Evolutionary conservation across 495 filamentous ascomycete species (phyloP), one percentile per base, ranked within the genome.

Genomic region (Aspergillus biplanus): DNA sequence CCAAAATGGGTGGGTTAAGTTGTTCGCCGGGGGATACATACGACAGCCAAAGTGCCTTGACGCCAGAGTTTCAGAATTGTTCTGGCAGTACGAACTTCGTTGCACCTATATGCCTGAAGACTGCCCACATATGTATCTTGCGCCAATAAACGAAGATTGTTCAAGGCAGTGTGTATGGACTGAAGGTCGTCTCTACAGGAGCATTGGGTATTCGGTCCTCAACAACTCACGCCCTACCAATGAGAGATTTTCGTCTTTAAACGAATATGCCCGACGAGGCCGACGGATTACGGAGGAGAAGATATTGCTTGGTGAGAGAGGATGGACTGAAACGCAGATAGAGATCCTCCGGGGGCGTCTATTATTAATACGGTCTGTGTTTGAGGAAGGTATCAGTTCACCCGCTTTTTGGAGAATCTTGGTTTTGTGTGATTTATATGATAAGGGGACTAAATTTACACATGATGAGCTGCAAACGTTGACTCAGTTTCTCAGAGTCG

Each of bases 151-250:
- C 13, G 89, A 91, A 60, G 86, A 82, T 62, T 83, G 83, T 39
- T 56, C 75, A 6, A 79, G 85, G 42, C 79, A 80, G 42, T 90
- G 85, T 63, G 86, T 87, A 4, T 93, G 90, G 90, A 79, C 79
- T 57, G 64, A 79, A 12, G 87, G 87, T 56, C 80, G 78, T 13
- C 27, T 53, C 0, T 71, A 85, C 34, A 78, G 90, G 16, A 69
- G 73, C 21, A 66, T 92, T 31, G 88, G 81, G 1, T 93, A 92
- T 65, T 81, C 82, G 0, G 52, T 86, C 34, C 66, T 89, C 52
- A 84, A 86, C 63, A 34, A 71, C 4, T 73, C 77, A 6, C 61
- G 71, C 27, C 61, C 74, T 7, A 18, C 52, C 6, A 9, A 54
- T 21, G 53, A 69, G 32, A 68, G 61, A 37, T 65, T 59, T 8